These are phyloP conservation scores for Pulveroboletus sp. DNA, from an alignment of 768 basidiomycete genomes.

Conservation along the genomic window DNA sequence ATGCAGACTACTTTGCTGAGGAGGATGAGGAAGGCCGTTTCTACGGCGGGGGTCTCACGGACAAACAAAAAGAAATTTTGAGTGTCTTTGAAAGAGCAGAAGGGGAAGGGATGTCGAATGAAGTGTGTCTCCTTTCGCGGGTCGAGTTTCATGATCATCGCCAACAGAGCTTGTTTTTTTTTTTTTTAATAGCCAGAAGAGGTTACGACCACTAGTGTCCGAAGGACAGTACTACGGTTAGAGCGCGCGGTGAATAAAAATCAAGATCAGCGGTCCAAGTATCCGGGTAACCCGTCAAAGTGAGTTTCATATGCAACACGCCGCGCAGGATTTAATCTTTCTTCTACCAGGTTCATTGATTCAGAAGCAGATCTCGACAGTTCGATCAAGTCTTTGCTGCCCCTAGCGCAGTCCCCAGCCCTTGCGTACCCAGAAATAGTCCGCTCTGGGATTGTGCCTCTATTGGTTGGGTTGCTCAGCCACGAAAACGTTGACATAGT, in stretches of 20 bases:
- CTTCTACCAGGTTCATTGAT: constrained; percentile 83
- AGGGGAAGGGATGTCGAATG: constrained; percentile 58
- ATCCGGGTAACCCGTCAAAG: constrained; percentile 89
- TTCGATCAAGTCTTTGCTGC: constrained; percentile 82
- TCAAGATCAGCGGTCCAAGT: constrained; percentile 94
- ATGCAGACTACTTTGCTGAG: constrained; percentile 86
- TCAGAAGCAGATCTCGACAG: constrained; percentile 94
- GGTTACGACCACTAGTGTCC: constrained; percentile 64
- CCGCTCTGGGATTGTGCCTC: constrained; percentile 60
- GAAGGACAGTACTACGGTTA: constrained; percentile 71
- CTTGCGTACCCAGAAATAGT: constrained; percentile 89
- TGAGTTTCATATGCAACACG: constrained; percentile 29
- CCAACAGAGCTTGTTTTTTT: not conserved
- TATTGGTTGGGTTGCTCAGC: constrained; percentile 79
- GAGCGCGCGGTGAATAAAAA: constrained; percentile 93
- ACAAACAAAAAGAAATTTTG: constrained; percentile 90
- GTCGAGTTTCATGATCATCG: not conserved
- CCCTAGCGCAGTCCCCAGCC: constrained; percentile 78
- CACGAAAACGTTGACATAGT: constrained; percentile 98
- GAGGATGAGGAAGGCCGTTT: constrained; percentile 92
- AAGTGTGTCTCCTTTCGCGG: constrained; percentile 44
- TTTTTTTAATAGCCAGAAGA: constrained; percentile 52
- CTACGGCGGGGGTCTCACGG: constrained; percentile 89
- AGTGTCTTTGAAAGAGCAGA: constrained; percentile 85
- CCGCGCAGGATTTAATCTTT: constrained; percentile 1